These are phyloP conservation scores for Venturia nashicola DNA, from an alignment of 2,329 filamentous ascomycete species.

Conservation along the genomic window DNA sequence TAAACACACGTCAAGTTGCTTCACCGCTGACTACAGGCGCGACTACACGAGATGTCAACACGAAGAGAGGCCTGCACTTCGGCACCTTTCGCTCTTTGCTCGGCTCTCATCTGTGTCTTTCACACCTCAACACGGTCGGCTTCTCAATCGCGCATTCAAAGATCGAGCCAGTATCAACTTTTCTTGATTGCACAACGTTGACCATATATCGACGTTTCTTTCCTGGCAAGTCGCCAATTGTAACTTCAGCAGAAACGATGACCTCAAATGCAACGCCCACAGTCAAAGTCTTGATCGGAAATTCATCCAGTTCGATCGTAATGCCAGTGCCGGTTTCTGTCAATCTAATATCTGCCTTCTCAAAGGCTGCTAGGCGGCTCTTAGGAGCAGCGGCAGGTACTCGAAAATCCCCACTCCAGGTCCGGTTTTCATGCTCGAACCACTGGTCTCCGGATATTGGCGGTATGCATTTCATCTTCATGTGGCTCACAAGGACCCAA, in stretches of 20 bases:
- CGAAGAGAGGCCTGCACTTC: background rate
- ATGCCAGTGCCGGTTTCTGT: background rate
- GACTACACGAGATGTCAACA: background rate
- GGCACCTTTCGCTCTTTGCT: background rate
- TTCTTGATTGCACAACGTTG: too few relatives aligned
- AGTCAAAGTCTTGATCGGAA: background rate
- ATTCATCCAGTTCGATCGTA: background rate
- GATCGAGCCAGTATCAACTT: too few relatives aligned
- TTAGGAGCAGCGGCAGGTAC: background rate
- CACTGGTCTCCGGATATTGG: background rate
- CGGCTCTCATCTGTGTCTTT: background rate
- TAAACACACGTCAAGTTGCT: background rate
- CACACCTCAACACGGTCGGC: background rate
- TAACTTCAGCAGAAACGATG: background rate
- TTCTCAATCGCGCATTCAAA: background rate
- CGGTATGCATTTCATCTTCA: background rate
- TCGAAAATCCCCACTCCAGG: background rate
- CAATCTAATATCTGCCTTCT: background rate
- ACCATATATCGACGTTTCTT: background rate
- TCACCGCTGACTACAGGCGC: background rate
- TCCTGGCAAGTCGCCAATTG: background rate
- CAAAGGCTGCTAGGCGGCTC: background rate
- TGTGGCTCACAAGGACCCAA: background rate
- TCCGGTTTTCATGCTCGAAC: background rate
- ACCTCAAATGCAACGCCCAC: background rate